These are phyloP conservation scores for Chalaropsis ovoidea DNA, from an alignment of 2,329 filamentous ascomycete species.

Conservation along the genomic window DNA sequence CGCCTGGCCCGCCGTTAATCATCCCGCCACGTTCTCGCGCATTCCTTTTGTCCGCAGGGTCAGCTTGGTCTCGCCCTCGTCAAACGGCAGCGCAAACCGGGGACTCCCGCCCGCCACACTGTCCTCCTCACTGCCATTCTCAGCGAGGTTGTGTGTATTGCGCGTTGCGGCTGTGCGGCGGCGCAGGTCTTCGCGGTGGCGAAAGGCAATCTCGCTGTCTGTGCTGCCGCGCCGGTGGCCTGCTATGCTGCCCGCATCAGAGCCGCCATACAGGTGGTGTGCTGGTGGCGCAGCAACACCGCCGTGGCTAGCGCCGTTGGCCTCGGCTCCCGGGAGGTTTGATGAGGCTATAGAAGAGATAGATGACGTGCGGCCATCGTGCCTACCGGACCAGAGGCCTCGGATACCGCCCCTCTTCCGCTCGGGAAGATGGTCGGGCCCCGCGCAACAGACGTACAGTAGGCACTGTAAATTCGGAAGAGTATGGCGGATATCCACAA, in stretches of 20 bases:
- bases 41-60: conserved; percentile 48
- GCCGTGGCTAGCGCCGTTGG: neutral
- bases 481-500: conserved; percentile 84
- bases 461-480: conserved; percentile 90
- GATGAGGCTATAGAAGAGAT: conserved; percentile 11
- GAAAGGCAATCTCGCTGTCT: conserved; percentile 36
- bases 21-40: conserved; percentile 34
- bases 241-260: conserved; percentile 26
- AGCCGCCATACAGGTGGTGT: neutral
- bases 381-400: conserved; percentile 43
- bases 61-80: conserved; percentile 38
- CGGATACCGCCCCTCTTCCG: conserved; percentile 52
- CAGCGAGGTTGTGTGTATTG: conserved; percentile 25
- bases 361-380: neutral
- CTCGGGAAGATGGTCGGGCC: conserved; percentile 52
- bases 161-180: conserved; percentile 30
- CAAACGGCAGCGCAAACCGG: conserved; percentile 38
- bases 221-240: conserved; percentile 35
- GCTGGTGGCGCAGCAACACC: neutral
- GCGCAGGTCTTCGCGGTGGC: conserved; percentile 37
- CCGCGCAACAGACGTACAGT: conserved; percentile 78
- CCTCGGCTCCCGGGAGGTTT: neutral
- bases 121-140: conserved; percentile 26
- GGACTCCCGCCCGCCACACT: conserved; percentile 23
- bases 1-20: neutral